Evolutionary conservation across 305 asterid species (phyloP).

Genomic region (Rubia peregrina): DNA sequence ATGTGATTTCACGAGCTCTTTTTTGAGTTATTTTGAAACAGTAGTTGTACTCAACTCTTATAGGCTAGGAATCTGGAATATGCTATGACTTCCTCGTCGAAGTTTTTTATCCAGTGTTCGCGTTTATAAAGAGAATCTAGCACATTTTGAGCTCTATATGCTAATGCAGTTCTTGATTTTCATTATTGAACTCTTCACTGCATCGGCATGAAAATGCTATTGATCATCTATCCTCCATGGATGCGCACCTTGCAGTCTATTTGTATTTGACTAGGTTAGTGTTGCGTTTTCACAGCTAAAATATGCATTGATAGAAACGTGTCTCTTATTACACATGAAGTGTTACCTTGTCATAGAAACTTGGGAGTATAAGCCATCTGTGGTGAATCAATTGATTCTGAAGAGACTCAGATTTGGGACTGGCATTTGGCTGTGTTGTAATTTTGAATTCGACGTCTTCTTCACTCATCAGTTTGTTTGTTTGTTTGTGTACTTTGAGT

Average conservation of each 20-base stretch:
- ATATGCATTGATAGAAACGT: background rate
- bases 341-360: too few species aligned
- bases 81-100: background rate
- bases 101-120: background rate
- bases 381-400: background rate
- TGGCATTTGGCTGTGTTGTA: background rate
- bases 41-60: background rate
- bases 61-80: background rate
- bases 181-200: background rate
- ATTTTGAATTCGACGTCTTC: background rate
- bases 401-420: background rate
- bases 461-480: background rate
- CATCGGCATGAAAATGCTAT: background rate
- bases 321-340: too few species aligned
- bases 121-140: background rate
- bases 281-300: background rate
- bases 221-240: background rate
- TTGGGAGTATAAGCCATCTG: background rate
- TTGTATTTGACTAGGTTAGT: background rate
- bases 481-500: too few species aligned
- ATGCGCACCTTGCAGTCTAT: background rate
- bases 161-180: background rate
- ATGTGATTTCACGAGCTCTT: constrained; percentile 1
- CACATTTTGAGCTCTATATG: too few species aligned
- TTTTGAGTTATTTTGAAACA: background rate